Percentiles rank a stretch among this genome's conserved stretches.
Evolutionary conservation across 2,329 filamentous ascomycete genomes (phyloP).

Genomic region (Neopestalotiopsis sp.): DNA sequence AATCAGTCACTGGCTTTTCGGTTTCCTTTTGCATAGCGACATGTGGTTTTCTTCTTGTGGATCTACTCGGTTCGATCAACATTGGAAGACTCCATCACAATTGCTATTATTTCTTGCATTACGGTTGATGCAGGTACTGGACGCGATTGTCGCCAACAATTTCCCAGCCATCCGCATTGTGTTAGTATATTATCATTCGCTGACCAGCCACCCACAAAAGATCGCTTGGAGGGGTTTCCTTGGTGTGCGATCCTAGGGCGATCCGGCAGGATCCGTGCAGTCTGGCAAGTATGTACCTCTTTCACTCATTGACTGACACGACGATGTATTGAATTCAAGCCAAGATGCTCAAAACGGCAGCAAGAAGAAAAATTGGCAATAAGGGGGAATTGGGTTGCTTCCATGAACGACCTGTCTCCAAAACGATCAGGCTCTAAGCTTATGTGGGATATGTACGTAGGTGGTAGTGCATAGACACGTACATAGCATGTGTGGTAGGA

Average conservation of each 20-base stretch:
- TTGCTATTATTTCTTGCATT: no score
- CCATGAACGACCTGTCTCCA: not conserved
- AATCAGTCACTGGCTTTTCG: not conserved
- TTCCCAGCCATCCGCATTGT: constrained; percentile 8
- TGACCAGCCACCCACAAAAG: constrained; percentile 10
- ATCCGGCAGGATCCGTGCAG: constrained; percentile 12
- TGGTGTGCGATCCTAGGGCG: not conserved
- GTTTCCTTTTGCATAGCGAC: not conserved
- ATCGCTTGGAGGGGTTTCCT: not conserved
- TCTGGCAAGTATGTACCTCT: not conserved
- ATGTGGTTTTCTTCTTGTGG: not conserved
- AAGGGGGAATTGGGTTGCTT: not conserved
- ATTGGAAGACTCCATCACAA: not conserved
- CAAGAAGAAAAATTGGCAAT: not conserved
- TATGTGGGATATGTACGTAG: not conserved
- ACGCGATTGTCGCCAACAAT: not conserved
- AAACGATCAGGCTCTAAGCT: not conserved
- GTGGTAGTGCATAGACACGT: no score
- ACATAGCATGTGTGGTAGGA: not conserved
- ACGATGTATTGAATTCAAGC: not conserved
- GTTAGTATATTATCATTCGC: not conserved
- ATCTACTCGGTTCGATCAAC: not conserved
- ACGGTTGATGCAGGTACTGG: not conserved
- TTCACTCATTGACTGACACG: not conserved
- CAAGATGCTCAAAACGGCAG: not conserved